Conservation (phyloP, 805 yeast species). For the Yarrowia divulgata region DNA sequence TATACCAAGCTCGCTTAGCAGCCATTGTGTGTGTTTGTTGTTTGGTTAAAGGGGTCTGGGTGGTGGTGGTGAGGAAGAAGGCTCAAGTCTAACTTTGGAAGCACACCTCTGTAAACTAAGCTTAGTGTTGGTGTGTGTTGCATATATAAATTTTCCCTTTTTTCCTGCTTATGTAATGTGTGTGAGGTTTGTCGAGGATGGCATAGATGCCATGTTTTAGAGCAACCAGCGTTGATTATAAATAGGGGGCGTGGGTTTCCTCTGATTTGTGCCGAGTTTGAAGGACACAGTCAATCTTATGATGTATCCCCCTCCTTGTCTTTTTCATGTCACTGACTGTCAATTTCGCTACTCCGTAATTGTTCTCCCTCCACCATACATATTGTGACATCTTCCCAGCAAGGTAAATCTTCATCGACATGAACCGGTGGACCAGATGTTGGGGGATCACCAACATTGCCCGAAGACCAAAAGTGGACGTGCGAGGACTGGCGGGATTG, state of each 20-base stretch:
- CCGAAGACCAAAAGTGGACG: neutral
- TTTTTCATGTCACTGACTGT: too few relatives aligned
- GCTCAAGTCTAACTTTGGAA: slow-evolving; percentile 13
- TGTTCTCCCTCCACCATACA: neutral
- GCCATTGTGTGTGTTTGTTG: slow-evolving; percentile 21
- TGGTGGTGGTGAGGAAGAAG: slow-evolving; percentile 26
- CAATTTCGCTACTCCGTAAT: too few relatives aligned
- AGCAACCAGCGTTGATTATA: too few relatives aligned
- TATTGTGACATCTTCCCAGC: neutral
- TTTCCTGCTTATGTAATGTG: slow-evolving; percentile 8
- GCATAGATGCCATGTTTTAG: too few relatives aligned
- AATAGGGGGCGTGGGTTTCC: too few relatives aligned
- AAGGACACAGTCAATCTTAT: too few relatives aligned
- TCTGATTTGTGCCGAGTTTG: too few relatives aligned
- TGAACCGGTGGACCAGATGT: slow-evolving; percentile 33
- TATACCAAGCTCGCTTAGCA: slow-evolving; percentile 38
- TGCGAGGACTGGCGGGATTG: neutral
- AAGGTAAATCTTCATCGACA: slow-evolving; percentile 33
- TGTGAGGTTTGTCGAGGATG: too few relatives aligned
- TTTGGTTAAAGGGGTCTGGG: neutral
- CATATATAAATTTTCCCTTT: neutral
- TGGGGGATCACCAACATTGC: slow-evolving; percentile 29
- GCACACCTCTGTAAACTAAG: neutral
- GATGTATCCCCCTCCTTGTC: too few relatives aligned
- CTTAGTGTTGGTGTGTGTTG: neutral